Evolutionary conservation across 352 stramenopile genomes (phyloP), one percentile per base, ranked within the genome.

Genomic region (Phytophthora ramorum): DNA sequence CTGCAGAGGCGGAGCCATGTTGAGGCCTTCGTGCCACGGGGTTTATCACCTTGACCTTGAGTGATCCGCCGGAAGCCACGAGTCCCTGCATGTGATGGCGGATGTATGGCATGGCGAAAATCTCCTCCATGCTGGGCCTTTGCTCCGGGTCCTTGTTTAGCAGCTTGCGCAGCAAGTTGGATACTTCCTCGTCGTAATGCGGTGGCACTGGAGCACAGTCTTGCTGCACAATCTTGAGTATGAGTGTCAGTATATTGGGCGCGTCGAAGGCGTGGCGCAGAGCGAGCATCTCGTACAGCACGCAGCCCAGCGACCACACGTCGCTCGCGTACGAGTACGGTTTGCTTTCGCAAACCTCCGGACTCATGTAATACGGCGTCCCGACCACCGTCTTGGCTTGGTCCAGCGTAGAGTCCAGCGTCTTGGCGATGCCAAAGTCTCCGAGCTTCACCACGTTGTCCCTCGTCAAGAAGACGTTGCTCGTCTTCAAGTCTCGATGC

Each of bases 401-500:
- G 65, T 94, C 85, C 49, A 93, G 73, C 7, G 85, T 95, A 17
- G 87, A 92, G 55, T 93, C 78, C 37, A 95, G 67, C 45, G 86
- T 92, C 73, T 90, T 90, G 43, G 90, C 92, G 68, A 98, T 98
- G 58, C 94, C 95, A 53, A 98, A 96, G 65, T 98, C 95, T 16
- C 94, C 95, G 17, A 98, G 75, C 40, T 98, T 97, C 43, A 98
- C 86, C 16, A 93, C 81, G 52, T 97, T 92, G 37, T 90, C 73
- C 0, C 63, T 89, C 35, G 87, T 94, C 13, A 97, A 56, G 66
- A 97, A 97, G 50, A 97, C 89, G 75, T 98, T 98, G 69, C 96
- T 97, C 24, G 95, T 96, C 74, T 98, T 98, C 43, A 98, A 80
- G 64, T 98, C 95, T 46, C 92, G 87, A 70, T 98, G 94, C 46